phyloP scores from a whole-genome alignment of 2,329 filamentous ascomycete genomes.

The Fusarium compactum region DNA sequence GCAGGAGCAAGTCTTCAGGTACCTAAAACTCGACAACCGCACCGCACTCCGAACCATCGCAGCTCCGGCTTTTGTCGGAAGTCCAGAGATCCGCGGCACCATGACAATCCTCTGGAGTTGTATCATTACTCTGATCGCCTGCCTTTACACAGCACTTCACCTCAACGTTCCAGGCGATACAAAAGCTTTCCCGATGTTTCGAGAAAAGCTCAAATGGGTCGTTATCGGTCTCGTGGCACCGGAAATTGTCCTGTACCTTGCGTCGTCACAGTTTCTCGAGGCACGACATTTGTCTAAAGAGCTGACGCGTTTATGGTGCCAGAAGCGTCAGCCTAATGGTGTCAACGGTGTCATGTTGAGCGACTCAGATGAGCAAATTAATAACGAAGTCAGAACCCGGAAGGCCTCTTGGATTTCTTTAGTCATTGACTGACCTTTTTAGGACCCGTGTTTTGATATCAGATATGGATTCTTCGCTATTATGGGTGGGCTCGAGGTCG shows the following conservation, averaged over 20 bases:
- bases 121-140: neutral
- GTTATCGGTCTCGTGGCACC: neutral
- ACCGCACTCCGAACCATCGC: neutral
- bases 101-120: neutral
- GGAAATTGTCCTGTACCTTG: neutral
- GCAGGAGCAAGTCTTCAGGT: neutral
- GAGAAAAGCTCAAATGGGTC: neutral
- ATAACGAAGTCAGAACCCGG: fast-evolving
- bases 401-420: too few relatives aligned
- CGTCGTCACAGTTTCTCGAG: neutral
- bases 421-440: neutral
- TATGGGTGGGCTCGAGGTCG: neutral
- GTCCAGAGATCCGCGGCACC: neutral
- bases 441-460: neutral
- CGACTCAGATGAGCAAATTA: neutral
- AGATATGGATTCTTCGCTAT: neutral
- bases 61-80: neutral
- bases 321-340: neutral
- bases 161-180: neutral
- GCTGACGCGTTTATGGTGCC: neutral
- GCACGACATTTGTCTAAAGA: neutral
- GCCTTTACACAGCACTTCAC: neutral
- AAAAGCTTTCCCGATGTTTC: neutral
- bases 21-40: neutral
- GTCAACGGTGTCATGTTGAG: neutral